Evolutionary conservation across 1,284 basidiomycete genomes (phyloP), one percentile per base, ranked within the genome.

Genomic region (Meripilus lineatus): DNA sequence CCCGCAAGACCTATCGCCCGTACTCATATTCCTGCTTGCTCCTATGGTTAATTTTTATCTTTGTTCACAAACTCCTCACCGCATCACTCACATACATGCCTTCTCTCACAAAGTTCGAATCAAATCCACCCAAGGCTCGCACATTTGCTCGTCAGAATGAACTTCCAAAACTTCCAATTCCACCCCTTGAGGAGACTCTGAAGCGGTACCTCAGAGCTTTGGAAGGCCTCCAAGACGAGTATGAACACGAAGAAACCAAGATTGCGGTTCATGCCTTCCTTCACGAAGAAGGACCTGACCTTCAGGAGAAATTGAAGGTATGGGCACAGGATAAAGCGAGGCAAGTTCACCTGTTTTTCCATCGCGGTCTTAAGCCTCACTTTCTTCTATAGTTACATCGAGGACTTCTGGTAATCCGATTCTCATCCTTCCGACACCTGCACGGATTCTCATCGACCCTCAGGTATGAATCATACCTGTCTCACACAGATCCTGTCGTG

Each of bases 371-470:
- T 36, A 37, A 20, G 42, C 38, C 17, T 30, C 49, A 38, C 28
- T 8, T 54, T 52, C 13, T 53, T 55, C 13, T 40, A n/a, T 64
- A 92, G 88, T 61, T 98, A 97, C 65, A 97, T 98, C 61, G 94
- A 97, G 57, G 93, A 96, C 60, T 97, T 96, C 65, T 97, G 94
- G 94, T 90, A 33, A n/a, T n/a, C n/a, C n/a, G n/a, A n/a, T n/a
- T n/a, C n/a, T n/a, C n/a, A n/a, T n/a, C n/a, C n/a, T n/a, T n/a
- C n/a, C n/a, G n/a, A n/a, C n/a, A n/a, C n/a, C n/a, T n/a, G n/a
- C n/a, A n/a, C n/a, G n/a, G n/a, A n/a, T n/a, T n/a, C n/a, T n/a
- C n/a, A n/a, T n/a, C n/a, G n/a, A n/a, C n/a, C n/a, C n/a, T n/a
- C 36, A 84, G 84, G 85, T 89, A 95, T 54, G 93, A 96, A 64